Evolutionary conservation across 345 rosid species (phyloP).

Genomic region (Carallia pectinifolia): DNA sequence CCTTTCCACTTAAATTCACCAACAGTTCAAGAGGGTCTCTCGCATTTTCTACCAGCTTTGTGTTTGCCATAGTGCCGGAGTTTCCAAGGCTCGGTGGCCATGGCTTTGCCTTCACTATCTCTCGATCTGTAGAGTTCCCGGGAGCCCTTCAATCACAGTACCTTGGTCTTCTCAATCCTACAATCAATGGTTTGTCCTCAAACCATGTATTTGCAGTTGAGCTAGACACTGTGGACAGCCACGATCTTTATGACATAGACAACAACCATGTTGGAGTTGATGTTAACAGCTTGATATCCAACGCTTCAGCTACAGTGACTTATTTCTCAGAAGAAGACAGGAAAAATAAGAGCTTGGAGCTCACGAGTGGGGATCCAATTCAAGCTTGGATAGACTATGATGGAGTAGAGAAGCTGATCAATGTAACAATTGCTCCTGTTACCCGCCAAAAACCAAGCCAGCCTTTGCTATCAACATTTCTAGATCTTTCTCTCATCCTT

Average conservation of each 20-base stretch:
- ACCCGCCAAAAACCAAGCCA: slow-evolving; percentile 5
- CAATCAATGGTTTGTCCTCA: slow-evolving; percentile 3
- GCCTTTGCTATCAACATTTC: slow-evolving; percentile 13
- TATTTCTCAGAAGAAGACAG: slow-evolving; percentile 3
- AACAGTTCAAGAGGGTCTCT: slow-evolving; percentile 3
- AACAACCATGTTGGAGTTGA: slow-evolving; percentile 24
- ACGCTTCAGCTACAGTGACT: slow-evolving; percentile 1
- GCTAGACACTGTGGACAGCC: slow-evolving; percentile 8
- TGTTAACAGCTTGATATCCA: slow-evolving; percentile 2
- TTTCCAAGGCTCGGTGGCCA: slow-evolving; percentile 11
- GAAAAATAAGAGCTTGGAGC: slow-evolving; percentile 6
- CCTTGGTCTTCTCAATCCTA: slow-evolving; percentile 24
- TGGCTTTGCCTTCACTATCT: slow-evolving; percentile 28
- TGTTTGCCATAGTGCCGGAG: slow-evolving; percentile 23
- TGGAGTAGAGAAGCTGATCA: slow-evolving; percentile 5
- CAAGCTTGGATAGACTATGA: slow-evolving; percentile 21
- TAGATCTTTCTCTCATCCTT: background rate
- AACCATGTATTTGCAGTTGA: slow-evolving; percentile 23
- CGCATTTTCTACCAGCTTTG: slow-evolving; percentile 29
- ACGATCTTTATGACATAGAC: slow-evolving; percentile 10
- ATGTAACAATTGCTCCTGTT: slow-evolving; percentile 17
- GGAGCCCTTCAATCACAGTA: slow-evolving; percentile 10
- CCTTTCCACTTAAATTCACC: slow-evolving; percentile 32
- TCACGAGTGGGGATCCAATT: slow-evolving; percentile 18
- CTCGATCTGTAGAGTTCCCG: slow-evolving; percentile 20